Percentiles rank a stretch among this genome's conserved stretches.
phyloP scores from a whole-genome alignment of 441 rosid species.

The Gossypium laxum region DNA sequence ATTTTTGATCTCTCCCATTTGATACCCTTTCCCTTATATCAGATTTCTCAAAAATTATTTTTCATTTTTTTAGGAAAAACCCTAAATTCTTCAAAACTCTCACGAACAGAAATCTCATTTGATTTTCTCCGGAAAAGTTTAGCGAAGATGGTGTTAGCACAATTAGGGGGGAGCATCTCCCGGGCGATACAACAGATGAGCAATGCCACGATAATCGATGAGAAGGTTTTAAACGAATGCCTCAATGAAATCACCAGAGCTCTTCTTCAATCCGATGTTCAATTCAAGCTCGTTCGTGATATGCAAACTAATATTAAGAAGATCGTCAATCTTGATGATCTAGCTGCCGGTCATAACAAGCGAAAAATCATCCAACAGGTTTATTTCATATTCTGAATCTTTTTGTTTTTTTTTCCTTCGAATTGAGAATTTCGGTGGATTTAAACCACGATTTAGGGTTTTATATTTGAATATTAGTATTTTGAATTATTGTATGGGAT shows the following conservation, averaged over 20 bases:
- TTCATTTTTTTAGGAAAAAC: neutral
- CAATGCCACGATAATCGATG: conserved; percentile 90
- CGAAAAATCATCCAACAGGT: conserved; percentile 86
- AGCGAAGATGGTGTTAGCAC: conserved; percentile 71
- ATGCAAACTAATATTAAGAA: conserved; percentile 81
- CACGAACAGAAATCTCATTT: neutral
- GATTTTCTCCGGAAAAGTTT: neutral
- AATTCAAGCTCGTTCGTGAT: conserved; percentile 74
- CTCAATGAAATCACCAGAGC: conserved; percentile 92
- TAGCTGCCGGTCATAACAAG: conserved; percentile 93
- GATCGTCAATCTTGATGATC: conserved; percentile 79
- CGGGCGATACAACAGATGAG: conserved; percentile 95
- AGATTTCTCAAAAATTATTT: neutral
- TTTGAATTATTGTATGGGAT: neutral
- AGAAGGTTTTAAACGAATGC: conserved; percentile 75
- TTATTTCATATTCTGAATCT: neutral
- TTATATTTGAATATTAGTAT: neutral
- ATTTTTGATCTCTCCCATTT: neutral
- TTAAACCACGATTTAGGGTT: neutral
- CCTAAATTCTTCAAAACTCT: neutral
- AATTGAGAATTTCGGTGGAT: neutral
- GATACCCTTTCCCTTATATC: neutral
- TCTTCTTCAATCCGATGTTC: conserved; percentile 77
- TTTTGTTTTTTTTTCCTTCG: neutral
- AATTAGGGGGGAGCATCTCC: conserved; percentile 86